Evolutionary conservation across 2,329 filamentous ascomycete species (phyloP).

Genomic region (Aspergillus niger): DNA sequence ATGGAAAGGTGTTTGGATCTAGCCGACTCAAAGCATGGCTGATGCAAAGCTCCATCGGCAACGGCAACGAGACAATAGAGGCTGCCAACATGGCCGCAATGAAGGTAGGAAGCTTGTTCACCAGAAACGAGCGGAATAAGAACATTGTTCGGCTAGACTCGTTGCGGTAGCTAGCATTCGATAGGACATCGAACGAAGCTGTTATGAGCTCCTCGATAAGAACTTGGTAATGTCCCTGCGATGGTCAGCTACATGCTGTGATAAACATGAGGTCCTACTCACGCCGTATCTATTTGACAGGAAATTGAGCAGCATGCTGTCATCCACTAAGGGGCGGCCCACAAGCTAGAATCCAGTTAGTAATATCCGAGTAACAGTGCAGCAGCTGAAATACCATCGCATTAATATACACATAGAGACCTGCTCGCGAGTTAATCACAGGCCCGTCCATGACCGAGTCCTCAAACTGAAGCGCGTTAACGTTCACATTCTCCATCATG

Average conservation of each 20-base stretch:
- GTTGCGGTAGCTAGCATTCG: constrained; percentile 77
- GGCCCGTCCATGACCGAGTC: constrained; percentile 65
- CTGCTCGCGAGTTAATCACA: constrained; percentile 73
- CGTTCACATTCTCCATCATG: constrained; percentile 45
- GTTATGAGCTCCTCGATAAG: constrained; percentile 81
- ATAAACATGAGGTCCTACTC: constrained; percentile 23
- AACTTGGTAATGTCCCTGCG: constrained; percentile 71
- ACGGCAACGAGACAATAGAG: constrained; percentile 60
- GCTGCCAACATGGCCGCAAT: constrained; percentile 60
- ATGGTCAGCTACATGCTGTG: constrained; percentile 5
- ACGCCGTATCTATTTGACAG: constrained; percentile 83
- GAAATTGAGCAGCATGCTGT: constrained; percentile 74
- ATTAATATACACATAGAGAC: constrained; percentile 82
- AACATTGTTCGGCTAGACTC: constrained; percentile 64
- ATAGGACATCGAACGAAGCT: constrained; percentile 84
- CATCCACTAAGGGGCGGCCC: constrained; percentile 80
- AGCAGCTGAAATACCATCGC: constrained; percentile 61
- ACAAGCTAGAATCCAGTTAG: constrained; percentile 63
- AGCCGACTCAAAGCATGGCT: constrained; percentile 65
- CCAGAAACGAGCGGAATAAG: constrained; percentile 80
- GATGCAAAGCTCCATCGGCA: constrained; percentile 66
- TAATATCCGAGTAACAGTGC: neutral
- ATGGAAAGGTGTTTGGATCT: constrained; percentile 64
- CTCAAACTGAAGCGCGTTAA: constrained; percentile 55
- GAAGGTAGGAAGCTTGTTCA: constrained; percentile 69